phyloP scores from a whole-genome alignment of 768 basidiomycete species.

The Termitomyces bulborhizus region DNA sequence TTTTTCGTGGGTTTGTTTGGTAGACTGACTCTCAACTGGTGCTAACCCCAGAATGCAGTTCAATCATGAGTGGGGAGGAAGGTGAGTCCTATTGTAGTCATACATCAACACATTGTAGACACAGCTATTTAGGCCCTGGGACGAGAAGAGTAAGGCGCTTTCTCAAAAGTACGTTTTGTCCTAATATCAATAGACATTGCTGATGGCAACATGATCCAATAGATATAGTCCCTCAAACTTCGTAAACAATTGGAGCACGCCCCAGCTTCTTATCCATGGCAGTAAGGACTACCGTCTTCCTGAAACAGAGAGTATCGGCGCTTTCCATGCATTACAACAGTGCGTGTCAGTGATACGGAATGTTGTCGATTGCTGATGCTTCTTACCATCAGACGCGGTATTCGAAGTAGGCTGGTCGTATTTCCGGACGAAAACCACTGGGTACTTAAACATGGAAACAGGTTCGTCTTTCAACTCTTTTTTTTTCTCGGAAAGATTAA shows the following conservation, averaged over 20 bases:
- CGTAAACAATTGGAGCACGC: slow-evolving; percentile 81
- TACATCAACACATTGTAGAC: neutral
- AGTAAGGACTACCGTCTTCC: slow-evolving; percentile 87
- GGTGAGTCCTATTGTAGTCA: slow-evolving; percentile 16
- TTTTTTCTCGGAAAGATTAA: neutral
- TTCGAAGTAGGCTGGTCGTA: slow-evolving; percentile 73
- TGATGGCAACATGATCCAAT: neutral
- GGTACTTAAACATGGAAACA: slow-evolving; percentile 79
- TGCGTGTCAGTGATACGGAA: slow-evolving; percentile 27
- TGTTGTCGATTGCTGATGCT: neutral
- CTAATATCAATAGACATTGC: neutral
- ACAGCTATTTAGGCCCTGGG: slow-evolving; percentile 51
- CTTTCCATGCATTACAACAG: slow-evolving; percentile 85
- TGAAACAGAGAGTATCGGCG: slow-evolving; percentile 77
- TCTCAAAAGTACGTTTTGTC: slow-evolving; percentile 44
- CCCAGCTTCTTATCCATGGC: slow-evolving; percentile 79
- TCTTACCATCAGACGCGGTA: slow-evolving; percentile 42
- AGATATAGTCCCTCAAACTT: slow-evolving; percentile 79
- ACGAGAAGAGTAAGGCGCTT: slow-evolving; percentile 44
- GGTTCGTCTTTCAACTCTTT: slow-evolving; percentile 28
- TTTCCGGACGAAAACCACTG: slow-evolving; percentile 94
- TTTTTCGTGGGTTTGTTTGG: slow-evolving; percentile 60
- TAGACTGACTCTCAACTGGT: neutral
- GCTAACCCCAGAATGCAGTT: slow-evolving; percentile 38
- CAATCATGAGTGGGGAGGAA: slow-evolving; percentile 83